Percentiles rank a stretch among this genome's conserved stretches.
Conservation (phyloP, 805 yeast genomes). For the Ogataea philodendri region DNA sequence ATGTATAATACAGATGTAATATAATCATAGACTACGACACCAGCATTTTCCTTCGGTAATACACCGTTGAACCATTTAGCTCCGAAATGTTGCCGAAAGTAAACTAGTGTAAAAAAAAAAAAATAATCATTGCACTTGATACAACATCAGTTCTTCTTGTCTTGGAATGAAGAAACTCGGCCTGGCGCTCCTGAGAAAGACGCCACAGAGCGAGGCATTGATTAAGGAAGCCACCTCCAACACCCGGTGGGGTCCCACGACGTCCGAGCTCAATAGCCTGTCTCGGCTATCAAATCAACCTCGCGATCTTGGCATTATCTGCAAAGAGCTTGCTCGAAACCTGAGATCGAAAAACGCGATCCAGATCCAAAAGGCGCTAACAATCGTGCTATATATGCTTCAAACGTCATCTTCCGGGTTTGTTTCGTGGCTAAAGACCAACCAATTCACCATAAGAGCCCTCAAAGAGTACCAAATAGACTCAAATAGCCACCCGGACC, state of each 20-base stretch:
- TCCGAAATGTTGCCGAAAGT: no score
- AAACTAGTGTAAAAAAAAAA: background rate
- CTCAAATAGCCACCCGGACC: constrained; percentile 19
- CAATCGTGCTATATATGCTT: constrained; percentile 49
- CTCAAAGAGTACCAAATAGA: constrained; percentile 32
- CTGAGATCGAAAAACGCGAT: constrained; percentile 38
- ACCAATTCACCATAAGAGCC: constrained; percentile 32
- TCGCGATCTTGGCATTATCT: constrained; percentile 40
- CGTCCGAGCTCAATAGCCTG: constrained; percentile 52
- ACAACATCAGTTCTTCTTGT: background rate
- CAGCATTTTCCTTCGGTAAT: constrained; percentile 1
- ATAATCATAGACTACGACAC: background rate
- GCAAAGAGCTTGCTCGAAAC: constrained; percentile 40
- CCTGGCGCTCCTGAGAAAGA: constrained; percentile 29
- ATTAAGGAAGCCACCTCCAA: constrained; percentile 51
- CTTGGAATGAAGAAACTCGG: constrained; percentile 30
- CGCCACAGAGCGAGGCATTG: constrained; percentile 26
- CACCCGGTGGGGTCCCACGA: constrained; percentile 47
- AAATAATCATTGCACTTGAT: no score
- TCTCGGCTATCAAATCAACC: constrained; percentile 44
- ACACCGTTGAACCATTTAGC: no score
- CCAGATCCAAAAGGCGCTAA: constrained; percentile 47
- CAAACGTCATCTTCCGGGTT: constrained; percentile 55
- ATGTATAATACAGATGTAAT: constrained; percentile 2
- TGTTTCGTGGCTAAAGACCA: constrained; percentile 45